These are phyloP conservation scores for Sporobolomyces roseus DNA, from an alignment of 768 basidiomycete species.

Conservation along the genomic window DNA sequence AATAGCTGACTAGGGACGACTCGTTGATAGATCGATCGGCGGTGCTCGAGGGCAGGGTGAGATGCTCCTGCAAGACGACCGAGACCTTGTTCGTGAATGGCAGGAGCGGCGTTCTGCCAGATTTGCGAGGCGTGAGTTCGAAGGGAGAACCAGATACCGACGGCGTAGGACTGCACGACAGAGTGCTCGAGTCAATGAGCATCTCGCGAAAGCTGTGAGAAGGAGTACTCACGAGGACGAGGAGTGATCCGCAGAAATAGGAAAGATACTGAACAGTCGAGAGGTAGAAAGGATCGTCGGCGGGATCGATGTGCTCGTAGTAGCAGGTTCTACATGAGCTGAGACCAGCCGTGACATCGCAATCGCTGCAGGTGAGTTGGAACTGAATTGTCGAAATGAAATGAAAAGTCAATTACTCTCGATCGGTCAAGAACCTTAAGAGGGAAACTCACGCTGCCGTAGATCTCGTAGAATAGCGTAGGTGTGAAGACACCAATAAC, in stretches of 20 bases:
- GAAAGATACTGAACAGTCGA: conserved; percentile 89
- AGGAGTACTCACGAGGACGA: conserved; percentile 69
- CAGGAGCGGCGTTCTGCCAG: conserved; percentile 71
- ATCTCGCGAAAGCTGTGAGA: not conserved
- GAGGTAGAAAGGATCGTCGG: conserved; percentile 92
- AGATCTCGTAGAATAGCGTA: conserved; percentile 95
- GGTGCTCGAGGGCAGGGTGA: not conserved
- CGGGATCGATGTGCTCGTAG: conserved; percentile 90
- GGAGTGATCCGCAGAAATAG: conserved; percentile 88
- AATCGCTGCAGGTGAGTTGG: conserved; percentile 77
- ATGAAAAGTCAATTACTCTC: no score
- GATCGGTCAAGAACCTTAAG: no score
- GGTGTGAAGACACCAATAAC: conserved; percentile 93
- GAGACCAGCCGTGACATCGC: conserved; percentile 53
- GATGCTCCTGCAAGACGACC: conserved; percentile 9
- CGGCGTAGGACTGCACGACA: conserved; percentile 73
- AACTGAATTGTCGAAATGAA: conserved; percentile 56
- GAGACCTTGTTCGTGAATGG: conserved; percentile 23
- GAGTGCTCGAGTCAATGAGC: conserved; percentile 7
- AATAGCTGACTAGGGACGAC: conserved; percentile 58
- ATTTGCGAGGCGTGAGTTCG: conserved; percentile 97
- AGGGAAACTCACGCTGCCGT: conserved; percentile 73
- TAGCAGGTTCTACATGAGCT: conserved; percentile 75
- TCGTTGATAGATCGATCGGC: conserved; percentile 36
- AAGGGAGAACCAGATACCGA: conserved; percentile 97